Conservation (phyloP, 2,329 filamentous ascomycete species). For the Celoporthe dispersa region DNA sequence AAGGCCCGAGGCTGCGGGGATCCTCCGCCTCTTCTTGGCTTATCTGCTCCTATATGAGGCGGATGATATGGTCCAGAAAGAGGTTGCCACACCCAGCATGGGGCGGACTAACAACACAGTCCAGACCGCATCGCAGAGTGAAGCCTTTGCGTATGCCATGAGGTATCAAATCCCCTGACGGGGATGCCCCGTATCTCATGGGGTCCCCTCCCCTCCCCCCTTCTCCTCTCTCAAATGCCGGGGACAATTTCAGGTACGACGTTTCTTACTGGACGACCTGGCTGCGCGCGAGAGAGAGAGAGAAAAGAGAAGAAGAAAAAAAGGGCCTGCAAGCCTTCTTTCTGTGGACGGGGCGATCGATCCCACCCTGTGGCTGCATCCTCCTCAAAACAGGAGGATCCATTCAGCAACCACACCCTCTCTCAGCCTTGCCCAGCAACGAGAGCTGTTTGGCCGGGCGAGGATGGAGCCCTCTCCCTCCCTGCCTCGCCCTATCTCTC, state of each 20-base stretch:
- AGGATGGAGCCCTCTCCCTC: not conserved
- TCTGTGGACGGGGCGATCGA: not conserved
- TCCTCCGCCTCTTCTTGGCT: not conserved
- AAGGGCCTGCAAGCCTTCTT: not conserved
- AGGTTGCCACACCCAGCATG: not conserved
- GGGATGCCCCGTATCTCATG: constrained; percentile 1
- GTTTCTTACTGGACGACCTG: not conserved
- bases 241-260: not conserved
- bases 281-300: no score
- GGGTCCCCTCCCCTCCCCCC: not conserved
- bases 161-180: not conserved
- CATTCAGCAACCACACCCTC: constrained; percentile 1
- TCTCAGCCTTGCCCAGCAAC: constrained; percentile 10
- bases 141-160: not conserved
- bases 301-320: no score
- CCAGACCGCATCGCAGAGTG: not conserved
- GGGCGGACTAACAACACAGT: not conserved
- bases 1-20: not conserved
- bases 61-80: not conserved
- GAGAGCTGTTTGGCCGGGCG: not conserved
- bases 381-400: constrained; percentile 15
- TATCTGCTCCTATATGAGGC: not conserved
- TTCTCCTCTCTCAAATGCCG: not conserved
- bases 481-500: no score
- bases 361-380: not conserved